Conservation (phyloP, 2,329 filamentous ascomycete species). For the Myriosclerotinia duriaeana region DNA sequence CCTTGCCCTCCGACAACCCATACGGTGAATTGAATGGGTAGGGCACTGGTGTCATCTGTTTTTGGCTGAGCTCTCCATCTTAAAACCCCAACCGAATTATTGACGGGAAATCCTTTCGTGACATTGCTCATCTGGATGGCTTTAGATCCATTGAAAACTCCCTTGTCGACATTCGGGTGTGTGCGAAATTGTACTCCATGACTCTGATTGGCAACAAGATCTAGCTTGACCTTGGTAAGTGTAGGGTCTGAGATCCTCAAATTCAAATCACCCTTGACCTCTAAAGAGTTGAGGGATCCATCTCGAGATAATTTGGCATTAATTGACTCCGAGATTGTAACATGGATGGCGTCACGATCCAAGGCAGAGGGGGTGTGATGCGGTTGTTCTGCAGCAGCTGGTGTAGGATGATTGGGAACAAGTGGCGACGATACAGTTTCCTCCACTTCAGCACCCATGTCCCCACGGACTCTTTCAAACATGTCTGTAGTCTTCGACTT, state of each 20-base stretch:
- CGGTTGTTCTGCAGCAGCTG: slow-evolving; percentile 53
- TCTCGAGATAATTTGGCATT: slow-evolving; percentile 86
- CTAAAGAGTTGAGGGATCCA: slow-evolving; percentile 79
- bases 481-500: slow-evolving; percentile 98
- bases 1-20: slow-evolving; percentile 90
- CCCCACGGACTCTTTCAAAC: slow-evolving; percentile 91
- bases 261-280: slow-evolving; percentile 89
- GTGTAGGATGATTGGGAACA: slow-evolving; percentile 53
- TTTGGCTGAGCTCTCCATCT: slow-evolving; percentile 87
- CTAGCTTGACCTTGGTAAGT: slow-evolving; percentile 88
- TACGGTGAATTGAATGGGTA: slow-evolving; percentile 94
- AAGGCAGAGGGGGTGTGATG: slow-evolving; percentile 60
- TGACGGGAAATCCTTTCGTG: slow-evolving; percentile 86
- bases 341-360: slow-evolving; percentile 82
- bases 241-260: slow-evolving; percentile 85
- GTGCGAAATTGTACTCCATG: slow-evolving; percentile 90
- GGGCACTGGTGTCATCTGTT: slow-evolving; percentile 73
- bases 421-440: slow-evolving; percentile 63
- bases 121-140: slow-evolving; percentile 87
- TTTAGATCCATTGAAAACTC: slow-evolving; percentile 78
- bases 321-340: slow-evolving; percentile 87
- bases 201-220: slow-evolving; percentile 71
- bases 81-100: slow-evolving; percentile 89
- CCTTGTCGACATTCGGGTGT: slow-evolving; percentile 94
- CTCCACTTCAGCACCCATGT: slow-evolving; percentile 84